phyloP scores from a whole-genome alignment of 345 rosid genomes.

The Draba incana region DNA sequence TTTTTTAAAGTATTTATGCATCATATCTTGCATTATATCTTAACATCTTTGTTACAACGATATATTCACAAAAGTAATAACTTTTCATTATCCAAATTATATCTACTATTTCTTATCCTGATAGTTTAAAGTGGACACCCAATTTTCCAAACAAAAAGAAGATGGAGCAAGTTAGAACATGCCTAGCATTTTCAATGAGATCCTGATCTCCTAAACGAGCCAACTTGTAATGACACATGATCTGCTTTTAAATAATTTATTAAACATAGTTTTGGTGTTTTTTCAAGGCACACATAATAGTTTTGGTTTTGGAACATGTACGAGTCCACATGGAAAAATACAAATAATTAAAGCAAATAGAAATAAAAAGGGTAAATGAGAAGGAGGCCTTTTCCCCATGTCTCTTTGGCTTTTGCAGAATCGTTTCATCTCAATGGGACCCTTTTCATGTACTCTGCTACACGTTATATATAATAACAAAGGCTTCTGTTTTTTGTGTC shows the following conservation, averaged over 20 bases:
- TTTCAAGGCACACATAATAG: too few relatives aligned
- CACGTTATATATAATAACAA: constrained; percentile 32
- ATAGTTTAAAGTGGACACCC: too few relatives aligned
- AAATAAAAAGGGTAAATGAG: constrained; percentile 23
- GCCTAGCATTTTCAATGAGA: constrained; percentile 9
- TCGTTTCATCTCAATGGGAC: too few relatives aligned
- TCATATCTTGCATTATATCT: too few relatives aligned
- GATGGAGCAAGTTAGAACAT: constrained; percentile 27
- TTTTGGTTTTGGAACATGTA: constrained; percentile 5
- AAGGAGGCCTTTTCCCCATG: constrained; percentile 7
- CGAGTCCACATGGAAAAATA: constrained; percentile 35
- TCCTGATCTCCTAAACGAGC: constrained; percentile 22
- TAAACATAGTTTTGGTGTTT: not conserved
- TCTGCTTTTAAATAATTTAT: not conserved
- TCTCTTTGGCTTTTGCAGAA: constrained; percentile 35
- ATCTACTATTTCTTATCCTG: too few relatives aligned
- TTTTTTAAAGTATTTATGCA: too few relatives aligned
- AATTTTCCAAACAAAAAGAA: too few relatives aligned
- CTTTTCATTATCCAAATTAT: too few relatives aligned
- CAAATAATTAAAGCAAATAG: constrained; percentile 1
- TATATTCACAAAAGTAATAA: too few relatives aligned
- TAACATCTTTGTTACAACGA: too few relatives aligned
- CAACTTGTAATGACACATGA: constrained; percentile 16
- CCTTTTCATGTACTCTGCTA: too few relatives aligned
- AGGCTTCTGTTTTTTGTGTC: constrained; percentile 29